Evolutionary conservation across 2,329 filamentous ascomycete species (phyloP).

Genomic region (Alternaria sp.): DNA sequence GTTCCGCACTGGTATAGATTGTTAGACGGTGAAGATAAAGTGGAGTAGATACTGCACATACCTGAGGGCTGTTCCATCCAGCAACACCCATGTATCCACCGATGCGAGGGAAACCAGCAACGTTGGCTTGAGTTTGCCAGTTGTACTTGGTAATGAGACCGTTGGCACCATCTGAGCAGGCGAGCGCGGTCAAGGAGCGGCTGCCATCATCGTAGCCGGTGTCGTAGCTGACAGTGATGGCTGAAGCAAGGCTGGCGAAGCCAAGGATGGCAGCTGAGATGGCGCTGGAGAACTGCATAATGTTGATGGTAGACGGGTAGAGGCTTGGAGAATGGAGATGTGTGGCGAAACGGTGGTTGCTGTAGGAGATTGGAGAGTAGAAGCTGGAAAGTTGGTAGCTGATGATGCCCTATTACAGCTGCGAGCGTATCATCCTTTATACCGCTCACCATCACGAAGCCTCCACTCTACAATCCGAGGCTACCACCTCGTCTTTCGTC

Average conservation of each 20-base stretch:
- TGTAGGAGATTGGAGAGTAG: constrained; percentile 5
- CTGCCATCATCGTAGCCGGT: constrained; percentile 70
- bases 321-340: background rate
- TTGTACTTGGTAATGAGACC: constrained; percentile 70
- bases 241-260: constrained; percentile 43
- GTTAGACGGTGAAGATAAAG: constrained; percentile 15
- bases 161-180: constrained; percentile 74
- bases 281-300: constrained; percentile 46
- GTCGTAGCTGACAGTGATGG: constrained; percentile 72
- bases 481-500: constrained; percentile 29
- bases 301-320: constrained; percentile 22
- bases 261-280: constrained; percentile 36
- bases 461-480: constrained; percentile 23
- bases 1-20: constrained; percentile 56
- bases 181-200: constrained; percentile 65
- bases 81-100: constrained; percentile 60
- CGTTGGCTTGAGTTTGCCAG: constrained; percentile 61
- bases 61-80: constrained; percentile 55
- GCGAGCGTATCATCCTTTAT: constrained; percentile 38
- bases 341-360: constrained; percentile 4
- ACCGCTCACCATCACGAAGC: constrained; percentile 20
- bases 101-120: constrained; percentile 60
- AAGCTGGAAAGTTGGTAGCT: constrained; percentile 15
- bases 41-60: constrained; percentile 18
- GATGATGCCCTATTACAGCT: constrained; percentile 24